Conservation (phyloP, 164 flowering plant species). For the Chloranthus sessilifolius region DNA sequence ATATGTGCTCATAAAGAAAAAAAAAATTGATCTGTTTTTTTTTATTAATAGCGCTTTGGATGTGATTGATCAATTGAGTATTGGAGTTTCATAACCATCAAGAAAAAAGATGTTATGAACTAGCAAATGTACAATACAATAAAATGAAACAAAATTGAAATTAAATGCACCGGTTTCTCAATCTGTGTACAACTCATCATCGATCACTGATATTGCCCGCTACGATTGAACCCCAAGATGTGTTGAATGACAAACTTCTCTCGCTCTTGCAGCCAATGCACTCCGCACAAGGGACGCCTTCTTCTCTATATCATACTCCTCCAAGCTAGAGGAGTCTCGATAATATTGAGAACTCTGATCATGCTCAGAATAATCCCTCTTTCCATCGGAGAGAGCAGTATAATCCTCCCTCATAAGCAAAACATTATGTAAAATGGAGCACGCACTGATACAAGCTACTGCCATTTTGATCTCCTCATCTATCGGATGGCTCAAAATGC, state of each 20-base stretch:
- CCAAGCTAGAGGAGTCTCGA: conserved; percentile 21
- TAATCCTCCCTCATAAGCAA: conserved; percentile 74
- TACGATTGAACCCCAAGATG: too few relatives aligned
- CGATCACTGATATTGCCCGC: too few relatives aligned
- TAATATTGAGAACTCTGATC: conserved; percentile 20
- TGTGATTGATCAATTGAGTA: too few relatives aligned
- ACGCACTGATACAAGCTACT: conserved; percentile 71
- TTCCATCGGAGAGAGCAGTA: conserved; percentile 37
- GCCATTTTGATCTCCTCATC: conserved; percentile 54
- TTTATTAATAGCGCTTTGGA: too few relatives aligned
- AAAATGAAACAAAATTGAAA: too few relatives aligned
- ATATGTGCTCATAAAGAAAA: too few relatives aligned
- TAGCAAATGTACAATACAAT: too few relatives aligned
- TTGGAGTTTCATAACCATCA: too few relatives aligned
- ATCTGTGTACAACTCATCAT: too few relatives aligned
- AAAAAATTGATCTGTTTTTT: too few relatives aligned
- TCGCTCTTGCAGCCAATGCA: conserved; percentile 49
- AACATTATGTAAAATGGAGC: conserved; percentile 80
- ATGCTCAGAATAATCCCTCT: conserved; percentile 23
- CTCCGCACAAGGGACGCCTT: conserved; percentile 35
- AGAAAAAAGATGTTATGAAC: too few relatives aligned
- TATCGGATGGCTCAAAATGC: conserved; percentile 53
- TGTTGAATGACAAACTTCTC: conserved; percentile 11
- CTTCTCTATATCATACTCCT: conserved; percentile 18
- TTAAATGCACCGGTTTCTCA: too few relatives aligned